Evolutionary conservation across 208 protist species (phyloP).

Genomic region (Trypanosoma melophagium): DNA sequence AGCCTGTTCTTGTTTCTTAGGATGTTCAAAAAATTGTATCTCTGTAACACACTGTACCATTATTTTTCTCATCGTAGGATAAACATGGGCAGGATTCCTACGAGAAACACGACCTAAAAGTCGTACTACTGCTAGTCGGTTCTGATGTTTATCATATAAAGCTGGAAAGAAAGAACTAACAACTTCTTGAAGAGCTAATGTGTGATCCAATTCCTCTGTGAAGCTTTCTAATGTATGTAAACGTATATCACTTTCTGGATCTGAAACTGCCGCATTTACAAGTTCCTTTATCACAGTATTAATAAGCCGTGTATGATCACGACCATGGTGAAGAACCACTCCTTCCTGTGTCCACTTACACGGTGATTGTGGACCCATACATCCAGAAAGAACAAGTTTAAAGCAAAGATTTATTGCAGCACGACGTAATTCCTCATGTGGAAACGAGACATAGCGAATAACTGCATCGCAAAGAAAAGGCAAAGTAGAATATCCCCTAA

Average conservation of each 20-base stretch:
- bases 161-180: conserved; percentile 71
- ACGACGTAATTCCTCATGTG: conserved; percentile 84
- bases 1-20: conserved; percentile 82
- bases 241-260: conserved; percentile 87
- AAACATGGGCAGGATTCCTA: conserved; percentile 76
- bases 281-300: conserved; percentile 74
- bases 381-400: conserved; percentile 84
- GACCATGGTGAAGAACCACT: conserved; percentile 77
- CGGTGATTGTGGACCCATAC: conserved; percentile 52
- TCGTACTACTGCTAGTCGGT: conserved; percentile 71
- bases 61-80: conserved; percentile 78
- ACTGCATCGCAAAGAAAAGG: conserved; percentile 84
- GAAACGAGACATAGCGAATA: conserved; percentile 73
- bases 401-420: conserved; percentile 87
- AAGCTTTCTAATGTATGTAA: conserved; percentile 82
- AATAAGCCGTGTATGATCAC: conserved; percentile 82
- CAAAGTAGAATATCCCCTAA: conserved; percentile 85
- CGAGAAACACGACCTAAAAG: conserved; percentile 82
- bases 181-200: conserved; percentile 77
- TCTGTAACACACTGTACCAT: conserved; percentile 86
- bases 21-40: conserved; percentile 73
- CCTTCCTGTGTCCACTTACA: conserved; percentile 65
- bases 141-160: conserved; percentile 86
- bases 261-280: conserved; percentile 82
- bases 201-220: conserved; percentile 69